phyloP scores from a whole-genome alignment of 805 yeast species.

The Candida nitratophila region DNA sequence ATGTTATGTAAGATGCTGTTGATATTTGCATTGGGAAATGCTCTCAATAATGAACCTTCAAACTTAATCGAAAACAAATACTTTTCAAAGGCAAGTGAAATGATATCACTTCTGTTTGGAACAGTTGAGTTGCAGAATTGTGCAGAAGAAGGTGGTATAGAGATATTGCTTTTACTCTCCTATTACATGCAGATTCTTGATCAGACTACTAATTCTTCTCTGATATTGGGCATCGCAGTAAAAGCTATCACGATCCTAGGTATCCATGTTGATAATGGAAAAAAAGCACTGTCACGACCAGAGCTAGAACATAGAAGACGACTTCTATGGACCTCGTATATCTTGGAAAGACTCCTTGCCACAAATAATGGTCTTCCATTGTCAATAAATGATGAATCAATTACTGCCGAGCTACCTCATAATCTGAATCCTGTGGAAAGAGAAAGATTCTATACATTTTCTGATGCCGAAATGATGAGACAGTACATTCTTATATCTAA shows the following conservation, averaged over 20 bases:
- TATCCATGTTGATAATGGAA: constrained; percentile 67
- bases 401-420: constrained; percentile 60
- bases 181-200: constrained; percentile 68
- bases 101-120: constrained; percentile 62
- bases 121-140: constrained; percentile 62
- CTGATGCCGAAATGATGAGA: constrained; percentile 60
- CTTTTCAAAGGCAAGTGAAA: constrained; percentile 58
- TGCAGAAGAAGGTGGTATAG: constrained; percentile 65
- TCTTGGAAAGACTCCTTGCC: constrained; percentile 49
- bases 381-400: constrained; percentile 63
- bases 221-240: constrained; percentile 61
- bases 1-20: constrained; percentile 63
- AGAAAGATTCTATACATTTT: constrained; percentile 51
- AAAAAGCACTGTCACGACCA: constrained; percentile 35
- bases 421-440: constrained; percentile 50
- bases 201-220: constrained; percentile 61
- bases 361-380: constrained; percentile 68
- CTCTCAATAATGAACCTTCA: constrained; percentile 60
- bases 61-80: constrained; percentile 40
- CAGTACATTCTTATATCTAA: constrained; percentile 65
- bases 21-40: constrained; percentile 66
- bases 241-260: constrained; percentile 59
- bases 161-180: constrained; percentile 58
- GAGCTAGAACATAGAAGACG: constrained; percentile 36
- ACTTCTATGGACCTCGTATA: constrained; percentile 19